These are phyloP conservation scores for Ettlia oleoabundans DNA, from an alignment of 139 green algal genomes.

Conservation along the genomic window DNA sequence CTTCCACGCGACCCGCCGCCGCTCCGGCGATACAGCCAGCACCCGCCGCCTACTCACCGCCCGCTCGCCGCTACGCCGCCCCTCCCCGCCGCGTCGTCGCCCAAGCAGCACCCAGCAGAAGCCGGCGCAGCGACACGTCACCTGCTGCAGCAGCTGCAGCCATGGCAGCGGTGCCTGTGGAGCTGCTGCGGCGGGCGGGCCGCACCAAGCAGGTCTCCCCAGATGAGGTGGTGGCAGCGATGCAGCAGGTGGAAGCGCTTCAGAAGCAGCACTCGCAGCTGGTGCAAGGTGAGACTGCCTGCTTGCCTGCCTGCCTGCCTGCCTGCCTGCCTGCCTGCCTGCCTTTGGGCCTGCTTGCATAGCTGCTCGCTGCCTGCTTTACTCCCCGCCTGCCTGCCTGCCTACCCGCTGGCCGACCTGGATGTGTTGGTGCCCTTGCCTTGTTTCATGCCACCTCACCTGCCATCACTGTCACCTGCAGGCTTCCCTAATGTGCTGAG, in stretches of 20 bases:
- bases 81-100: not conserved
- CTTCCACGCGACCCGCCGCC: too few relatives aligned
- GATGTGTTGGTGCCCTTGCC: not conserved
- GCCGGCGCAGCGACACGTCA: not conserved
- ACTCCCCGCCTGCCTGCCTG: too few relatives aligned
- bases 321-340: too few relatives aligned
- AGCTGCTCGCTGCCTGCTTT: too few relatives aligned
- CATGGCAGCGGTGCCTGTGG: not conserved
- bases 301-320: too few relatives aligned
- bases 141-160: conserved; percentile 6
- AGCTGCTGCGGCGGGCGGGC: not conserved
- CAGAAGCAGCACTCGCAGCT: conserved; percentile 4
- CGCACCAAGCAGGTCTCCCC: conserved; percentile 1
- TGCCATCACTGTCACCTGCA: not conserved
- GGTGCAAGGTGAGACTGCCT: conserved; percentile 27
- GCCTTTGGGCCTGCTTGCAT: too few relatives aligned
- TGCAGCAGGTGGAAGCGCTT: conserved; percentile 13
- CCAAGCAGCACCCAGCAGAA: too few relatives aligned
- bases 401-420: not conserved
- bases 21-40: too few relatives aligned
- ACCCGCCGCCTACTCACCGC: too few relatives aligned
- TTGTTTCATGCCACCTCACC: not conserved
- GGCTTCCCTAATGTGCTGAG: conserved; percentile 21
- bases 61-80: not conserved
- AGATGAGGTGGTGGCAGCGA: conserved; percentile 22